Evolutionary conservation across 2,329 filamentous ascomycete species (phyloP).

Genomic region (Dothistroma pini): DNA sequence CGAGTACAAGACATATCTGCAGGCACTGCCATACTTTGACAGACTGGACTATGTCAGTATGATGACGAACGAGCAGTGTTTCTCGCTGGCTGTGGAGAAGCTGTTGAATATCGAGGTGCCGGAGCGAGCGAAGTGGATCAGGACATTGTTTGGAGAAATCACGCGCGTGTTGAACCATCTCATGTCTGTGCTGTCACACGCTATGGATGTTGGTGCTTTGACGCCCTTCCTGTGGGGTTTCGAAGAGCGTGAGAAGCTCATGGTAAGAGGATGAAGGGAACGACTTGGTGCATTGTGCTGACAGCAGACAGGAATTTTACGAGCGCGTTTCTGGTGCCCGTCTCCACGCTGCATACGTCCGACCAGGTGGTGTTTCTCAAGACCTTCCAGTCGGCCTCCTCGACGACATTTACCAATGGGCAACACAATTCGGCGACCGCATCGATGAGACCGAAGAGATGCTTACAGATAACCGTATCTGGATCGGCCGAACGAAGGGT

Average conservation of each 20-base stretch:
- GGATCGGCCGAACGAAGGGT: conserved; percentile 85
- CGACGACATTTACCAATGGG: conserved; percentile 99
- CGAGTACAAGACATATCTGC: conserved; percentile 99
- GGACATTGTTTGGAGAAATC: conserved; percentile 92
- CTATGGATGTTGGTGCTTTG: conserved; percentile 97
- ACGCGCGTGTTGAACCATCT: conserved; percentile 94
- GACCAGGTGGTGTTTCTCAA: conserved; percentile 93
- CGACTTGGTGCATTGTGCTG: conserved; percentile 1
- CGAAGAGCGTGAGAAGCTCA: conserved; percentile 98
- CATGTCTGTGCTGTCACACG: conserved; percentile 95
- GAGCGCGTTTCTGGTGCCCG: conserved; percentile 98
- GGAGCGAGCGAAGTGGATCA: conserved; percentile 92
- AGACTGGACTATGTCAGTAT: conserved; percentile 98
- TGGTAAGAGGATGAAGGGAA: conserved; percentile 60
- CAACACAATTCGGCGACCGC: conserved; percentile 96
- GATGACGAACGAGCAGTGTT: conserved; percentile 99
- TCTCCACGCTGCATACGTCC: conserved; percentile 94
- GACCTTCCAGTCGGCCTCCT: conserved; percentile 90
- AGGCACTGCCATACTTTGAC: conserved; percentile 98
- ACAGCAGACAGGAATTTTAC: conserved; percentile 79
- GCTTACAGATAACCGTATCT: conserved; percentile 98
- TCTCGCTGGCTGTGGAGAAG: conserved; percentile 93
- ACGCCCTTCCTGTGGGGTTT: conserved; percentile 99
- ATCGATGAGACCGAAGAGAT: conserved; percentile 99
- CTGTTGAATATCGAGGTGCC: conserved; percentile 95